These are phyloP conservation scores for Colletotrichum shisoi DNA, from an alignment of 2,329 filamentous ascomycete species.

Conservation along the genomic window DNA sequence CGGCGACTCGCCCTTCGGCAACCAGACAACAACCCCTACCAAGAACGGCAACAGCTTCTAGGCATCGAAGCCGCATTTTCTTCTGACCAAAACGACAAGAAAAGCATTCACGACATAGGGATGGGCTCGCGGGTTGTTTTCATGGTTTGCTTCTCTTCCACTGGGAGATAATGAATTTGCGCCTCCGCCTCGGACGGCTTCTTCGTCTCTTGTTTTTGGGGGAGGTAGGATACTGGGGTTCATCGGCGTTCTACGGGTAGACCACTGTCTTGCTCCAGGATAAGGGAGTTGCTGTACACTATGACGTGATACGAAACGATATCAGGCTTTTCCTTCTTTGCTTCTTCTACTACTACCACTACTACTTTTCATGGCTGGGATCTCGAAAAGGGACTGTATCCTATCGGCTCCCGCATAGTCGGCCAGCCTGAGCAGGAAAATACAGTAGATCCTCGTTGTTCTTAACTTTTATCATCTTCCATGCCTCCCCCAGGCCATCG, in stretches of 20 bases:
- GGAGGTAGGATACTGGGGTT: slow-evolving; percentile 21
- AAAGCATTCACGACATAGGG: slow-evolving; percentile 34
- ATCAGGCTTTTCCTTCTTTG: slow-evolving; percentile 37
- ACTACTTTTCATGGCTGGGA: slow-evolving; percentile 22
- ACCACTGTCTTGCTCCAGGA: slow-evolving; percentile 35
- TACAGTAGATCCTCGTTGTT: slow-evolving; percentile 24
- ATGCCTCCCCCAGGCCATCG: background rate
- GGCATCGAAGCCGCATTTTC: slow-evolving; percentile 24
- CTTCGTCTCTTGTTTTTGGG: slow-evolving; percentile 5
- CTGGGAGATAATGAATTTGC: slow-evolving; percentile 10
- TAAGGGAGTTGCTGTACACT: slow-evolving; percentile 33
- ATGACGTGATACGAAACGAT: slow-evolving; percentile 41
- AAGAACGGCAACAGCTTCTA: slow-evolving; percentile 34
- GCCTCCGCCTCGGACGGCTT: slow-evolving; percentile 13
- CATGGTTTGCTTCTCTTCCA: slow-evolving; percentile 17
- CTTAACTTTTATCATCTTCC: slow-evolving; percentile 4
- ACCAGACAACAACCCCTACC: slow-evolving; percentile 40
- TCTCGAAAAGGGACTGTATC: slow-evolving; percentile 31
- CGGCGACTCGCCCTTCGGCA: slow-evolving; percentile 44
- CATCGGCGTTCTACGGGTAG: slow-evolving; percentile 37
- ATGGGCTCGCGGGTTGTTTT: slow-evolving; percentile 32
- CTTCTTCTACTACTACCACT: slow-evolving; percentile 23
- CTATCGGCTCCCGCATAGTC: slow-evolving; percentile 20
- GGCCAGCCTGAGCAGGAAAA: slow-evolving; percentile 29
- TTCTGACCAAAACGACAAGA: slow-evolving; percentile 31